Evolutionary conservation across 139 green algal genomes (phyloP).

Genomic region (Chlamydomonas urium): DNA sequence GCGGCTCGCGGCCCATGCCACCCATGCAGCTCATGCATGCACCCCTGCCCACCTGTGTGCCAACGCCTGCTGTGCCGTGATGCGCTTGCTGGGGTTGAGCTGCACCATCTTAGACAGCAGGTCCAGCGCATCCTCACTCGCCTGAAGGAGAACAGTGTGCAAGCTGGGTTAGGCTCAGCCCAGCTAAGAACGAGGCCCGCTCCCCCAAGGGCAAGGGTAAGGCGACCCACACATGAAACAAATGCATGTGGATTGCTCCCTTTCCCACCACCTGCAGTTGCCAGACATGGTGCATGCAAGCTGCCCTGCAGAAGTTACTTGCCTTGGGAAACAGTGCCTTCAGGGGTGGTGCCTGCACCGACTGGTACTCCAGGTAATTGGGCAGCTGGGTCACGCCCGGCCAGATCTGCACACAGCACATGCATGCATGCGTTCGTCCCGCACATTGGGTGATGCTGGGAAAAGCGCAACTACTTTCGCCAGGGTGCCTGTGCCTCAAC

Average conservation of each 20-base stretch:
- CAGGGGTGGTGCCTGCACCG: neutral
- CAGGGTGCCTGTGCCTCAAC: too few relatives aligned
- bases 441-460: too few relatives aligned
- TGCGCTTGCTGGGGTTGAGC: neutral
- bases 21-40: too few relatives aligned
- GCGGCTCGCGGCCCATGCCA: too few relatives aligned
- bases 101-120: conserved; percentile 10
- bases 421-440: too few relatives aligned
- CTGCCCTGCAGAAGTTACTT: neutral
- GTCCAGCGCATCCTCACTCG: neutral
- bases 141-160: neutral
- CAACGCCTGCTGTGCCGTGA: neutral
- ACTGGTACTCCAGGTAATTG: conserved; percentile 25
- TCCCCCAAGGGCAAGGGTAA: neutral
- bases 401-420: too few relatives aligned
- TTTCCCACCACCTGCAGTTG: too few relatives aligned
- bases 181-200: neutral
- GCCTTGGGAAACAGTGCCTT: conserved; percentile 8
- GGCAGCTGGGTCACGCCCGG: conserved; percentile 61
- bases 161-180: too few relatives aligned
- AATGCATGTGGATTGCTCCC: too few relatives aligned
- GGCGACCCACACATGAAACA: too few relatives aligned
- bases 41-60: conserved; percentile 10
- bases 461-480: too few relatives aligned
- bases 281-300: neutral